Evolutionary conservation across 164 flowering plant species (phyloP).

Genomic region (Cinnamomum chago): DNA sequence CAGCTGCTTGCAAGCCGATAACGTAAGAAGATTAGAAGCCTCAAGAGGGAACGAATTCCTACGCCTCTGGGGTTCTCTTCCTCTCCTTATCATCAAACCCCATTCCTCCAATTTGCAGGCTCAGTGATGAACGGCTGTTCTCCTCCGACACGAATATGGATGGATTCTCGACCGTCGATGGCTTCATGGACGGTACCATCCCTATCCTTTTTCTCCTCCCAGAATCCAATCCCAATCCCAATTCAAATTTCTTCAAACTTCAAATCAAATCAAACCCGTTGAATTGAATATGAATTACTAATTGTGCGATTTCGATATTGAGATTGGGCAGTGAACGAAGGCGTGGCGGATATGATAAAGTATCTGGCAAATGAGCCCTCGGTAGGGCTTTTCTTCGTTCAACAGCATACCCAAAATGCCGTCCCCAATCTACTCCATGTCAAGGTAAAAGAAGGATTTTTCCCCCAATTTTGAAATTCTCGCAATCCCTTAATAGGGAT

Average conservation of each 20-base stretch:
- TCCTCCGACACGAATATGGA: constrained; percentile 18
- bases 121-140: constrained; percentile 17
- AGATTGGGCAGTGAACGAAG: constrained; percentile 32
- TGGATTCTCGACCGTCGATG: constrained; percentile 33
- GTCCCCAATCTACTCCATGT: constrained; percentile 58
- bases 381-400: constrained; percentile 83
- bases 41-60: too few species aligned
- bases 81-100: background rate
- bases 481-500: too few species aligned
- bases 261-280: background rate
- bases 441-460: constrained; percentile 17
- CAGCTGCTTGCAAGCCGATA: too few species aligned
- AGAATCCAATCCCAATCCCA: background rate
- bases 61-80: too few species aligned
- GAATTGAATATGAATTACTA: background rate
- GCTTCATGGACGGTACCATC: constrained; percentile 28
- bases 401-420: constrained; percentile 75
- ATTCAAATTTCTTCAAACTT: background rate
- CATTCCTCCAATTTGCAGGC: background rate
- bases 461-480: too few species aligned
- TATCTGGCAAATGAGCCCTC: constrained; percentile 92
- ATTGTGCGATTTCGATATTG: background rate
- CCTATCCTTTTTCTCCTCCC: background rate
- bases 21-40: too few species aligned
- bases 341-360: constrained; percentile 76